These are phyloP conservation scores for Exophiala alcalophila DNA, from an alignment of 2,329 filamentous ascomycete genomes.

Conservation along the genomic window DNA sequence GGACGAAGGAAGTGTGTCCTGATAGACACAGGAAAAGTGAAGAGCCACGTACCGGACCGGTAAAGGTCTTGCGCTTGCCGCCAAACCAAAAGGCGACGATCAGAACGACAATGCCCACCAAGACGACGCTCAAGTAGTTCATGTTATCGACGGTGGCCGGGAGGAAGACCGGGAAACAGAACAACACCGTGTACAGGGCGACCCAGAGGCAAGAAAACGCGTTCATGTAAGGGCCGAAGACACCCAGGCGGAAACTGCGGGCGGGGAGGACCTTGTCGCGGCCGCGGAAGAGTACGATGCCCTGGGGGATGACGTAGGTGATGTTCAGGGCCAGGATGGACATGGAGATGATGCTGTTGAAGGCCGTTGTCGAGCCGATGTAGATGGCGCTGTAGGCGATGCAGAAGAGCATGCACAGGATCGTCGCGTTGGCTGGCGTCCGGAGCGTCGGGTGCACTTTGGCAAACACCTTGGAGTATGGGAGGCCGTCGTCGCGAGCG, in stretches of 20 bases:
- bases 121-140: conserved; percentile 48
- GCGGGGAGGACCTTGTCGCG: conserved; percentile 33
- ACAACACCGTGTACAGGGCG: conserved; percentile 33
- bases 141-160: conserved; percentile 46
- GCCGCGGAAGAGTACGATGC: conserved; percentile 41
- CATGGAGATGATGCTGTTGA: conserved; percentile 32
- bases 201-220: conserved; percentile 34
- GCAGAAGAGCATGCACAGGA: conserved; percentile 36
- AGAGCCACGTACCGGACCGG: too few species aligned
- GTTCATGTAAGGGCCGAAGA: conserved; percentile 35
- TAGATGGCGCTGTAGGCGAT: conserved; percentile 39
- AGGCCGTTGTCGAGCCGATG: conserved; percentile 26
- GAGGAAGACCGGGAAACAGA: conserved; percentile 35
- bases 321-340: conserved; percentile 23
- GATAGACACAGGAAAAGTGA: too few species aligned
- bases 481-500: conserved; percentile 50
- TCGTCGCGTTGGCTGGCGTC: conserved; percentile 40
- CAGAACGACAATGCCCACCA: background rate
- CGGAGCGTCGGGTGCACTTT: conserved; percentile 34
- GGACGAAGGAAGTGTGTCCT: too few species aligned
- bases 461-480: conserved; percentile 41
- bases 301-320: conserved; percentile 35
- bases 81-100: conserved; percentile 1
- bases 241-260: conserved; percentile 25
- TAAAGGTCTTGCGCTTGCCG: conserved; percentile 11